phyloP scores from a whole-genome alignment of 139 green algal species.

The Diplosphaera chodatii region DNA sequence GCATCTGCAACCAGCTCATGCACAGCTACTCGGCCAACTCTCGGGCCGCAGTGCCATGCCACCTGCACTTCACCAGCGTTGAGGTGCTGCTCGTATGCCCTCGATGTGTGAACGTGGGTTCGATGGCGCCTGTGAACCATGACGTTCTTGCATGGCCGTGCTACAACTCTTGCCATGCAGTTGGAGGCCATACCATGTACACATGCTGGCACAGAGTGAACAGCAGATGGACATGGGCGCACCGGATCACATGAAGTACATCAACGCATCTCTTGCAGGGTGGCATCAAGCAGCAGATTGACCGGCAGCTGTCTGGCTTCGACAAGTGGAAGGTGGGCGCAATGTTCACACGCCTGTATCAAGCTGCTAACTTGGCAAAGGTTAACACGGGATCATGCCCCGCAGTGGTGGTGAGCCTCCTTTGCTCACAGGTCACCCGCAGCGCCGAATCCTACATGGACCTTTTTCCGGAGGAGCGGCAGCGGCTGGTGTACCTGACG shows the following conservation, averaged over 20 bases:
- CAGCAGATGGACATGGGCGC: too few relatives aligned
- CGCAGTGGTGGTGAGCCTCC: neutral
- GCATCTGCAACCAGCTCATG: conserved; percentile 58
- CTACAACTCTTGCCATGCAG: neutral
- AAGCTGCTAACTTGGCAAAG: too few relatives aligned
- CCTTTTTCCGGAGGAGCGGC: conserved; percentile 27
- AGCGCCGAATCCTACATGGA: conserved; percentile 33
- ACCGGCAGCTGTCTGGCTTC: conserved; percentile 23
- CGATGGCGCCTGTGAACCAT: too few relatives aligned
- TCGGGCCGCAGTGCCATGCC: conserved; percentile 22
- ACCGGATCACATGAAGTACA: too few relatives aligned
- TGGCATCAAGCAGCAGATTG: conserved; percentile 14
- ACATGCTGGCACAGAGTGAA: too few relatives aligned
- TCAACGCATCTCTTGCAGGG: conserved; percentile 8
- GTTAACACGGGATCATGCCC: too few relatives aligned
- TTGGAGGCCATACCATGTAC: neutral
- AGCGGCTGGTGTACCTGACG: conserved; percentile 76
- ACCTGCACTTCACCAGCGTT: conserved; percentile 51
- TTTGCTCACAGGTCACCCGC: conserved; percentile 18
- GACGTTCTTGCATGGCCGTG: neutral
- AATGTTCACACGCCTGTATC: too few relatives aligned
- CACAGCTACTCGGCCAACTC: conserved; percentile 61
- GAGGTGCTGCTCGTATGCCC: too few relatives aligned
- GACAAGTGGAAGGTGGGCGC: conserved; percentile 50
- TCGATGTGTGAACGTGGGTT: too few relatives aligned